phyloP scores from a whole-genome alignment of 345 rosid genomes.

The Conringia planisiliqua region DNA sequence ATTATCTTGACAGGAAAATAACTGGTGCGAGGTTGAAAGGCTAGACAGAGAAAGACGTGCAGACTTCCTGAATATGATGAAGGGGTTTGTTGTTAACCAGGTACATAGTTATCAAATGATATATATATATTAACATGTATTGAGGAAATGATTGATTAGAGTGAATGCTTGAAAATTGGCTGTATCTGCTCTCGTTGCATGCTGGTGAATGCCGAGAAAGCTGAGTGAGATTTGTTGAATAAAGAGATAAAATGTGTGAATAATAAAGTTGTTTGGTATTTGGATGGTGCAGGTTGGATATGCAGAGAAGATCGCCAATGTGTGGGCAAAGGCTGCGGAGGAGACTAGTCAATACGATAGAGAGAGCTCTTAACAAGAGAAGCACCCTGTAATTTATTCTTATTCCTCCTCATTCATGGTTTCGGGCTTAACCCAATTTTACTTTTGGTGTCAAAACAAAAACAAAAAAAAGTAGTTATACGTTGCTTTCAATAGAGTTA shows the following conservation, averaged over 20 bases:
- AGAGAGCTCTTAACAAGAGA: not conserved
- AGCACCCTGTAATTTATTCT: not conserved
- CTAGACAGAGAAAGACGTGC: slow-evolving; percentile 71
- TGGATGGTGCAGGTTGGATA: slow-evolving; percentile 73
- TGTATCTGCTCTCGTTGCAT: not conserved
- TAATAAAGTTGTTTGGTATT: slow-evolving; percentile 11
- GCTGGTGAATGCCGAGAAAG: not conserved
- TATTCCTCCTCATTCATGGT: slow-evolving; percentile 22
- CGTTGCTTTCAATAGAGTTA: not conserved
- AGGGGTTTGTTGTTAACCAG: slow-evolving; percentile 92
- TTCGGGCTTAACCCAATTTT: not conserved
- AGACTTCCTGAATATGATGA: slow-evolving; percentile 85
- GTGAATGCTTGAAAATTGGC: not conserved
- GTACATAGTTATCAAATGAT: slow-evolving; percentile 29
- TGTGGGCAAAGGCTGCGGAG: slow-evolving; percentile 88
- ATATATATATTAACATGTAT: not conserved
- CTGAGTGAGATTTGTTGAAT: not conserved
- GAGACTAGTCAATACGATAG: slow-evolving; percentile 34
- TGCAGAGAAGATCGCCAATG: slow-evolving; percentile 91
- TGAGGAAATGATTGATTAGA: not conserved
- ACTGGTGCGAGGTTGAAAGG: slow-evolving; percentile 81
- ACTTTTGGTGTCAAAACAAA: not conserved
- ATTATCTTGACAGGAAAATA: slow-evolving; percentile 63
- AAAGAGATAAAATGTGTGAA: slow-evolving; percentile 4
- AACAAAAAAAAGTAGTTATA: not conserved